Base-by-base conservation (phyloP, 129 eudicot species). In the Heracleum sosnowskyi region DNA sequence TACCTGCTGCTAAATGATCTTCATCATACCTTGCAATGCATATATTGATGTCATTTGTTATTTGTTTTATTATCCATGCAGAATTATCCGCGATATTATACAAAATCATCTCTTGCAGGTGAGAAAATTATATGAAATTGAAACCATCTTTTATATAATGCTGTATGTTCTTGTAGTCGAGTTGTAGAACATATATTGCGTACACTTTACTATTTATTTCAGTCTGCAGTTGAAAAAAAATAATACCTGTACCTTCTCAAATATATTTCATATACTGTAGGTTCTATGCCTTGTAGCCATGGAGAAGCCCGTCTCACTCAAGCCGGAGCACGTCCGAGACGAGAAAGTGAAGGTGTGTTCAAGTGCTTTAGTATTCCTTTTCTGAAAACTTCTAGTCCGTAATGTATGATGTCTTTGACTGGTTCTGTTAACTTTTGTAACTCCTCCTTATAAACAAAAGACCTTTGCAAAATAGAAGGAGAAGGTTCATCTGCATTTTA, bases 31-130 rank as follows among this genome's bases (percentile, higher is more conserved):
- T 31, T 66, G 72, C 24, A 31, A 31, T 66, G 22, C 72, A 66
- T 66, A 66, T 66, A 60, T 31, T 66, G 22, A 66, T 31, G 24
- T 29, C 36, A 28, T 63, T 28, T 63, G 70, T 55, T 53, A 29
- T 66, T 77, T 76, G 68, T 47, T 45, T 53, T 29, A 73, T 60
- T 72, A 74, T 76, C 78, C 70, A n/a, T 78, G 82, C 97, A 91
- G 98, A 83, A 95, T 95, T 10, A 91, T 95, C 79, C 96, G 97
- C 73, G 97, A 95, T 85, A 95, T 95, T 80, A 95, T 95, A 77
- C 97, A 95, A 80, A 95, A 95, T 79, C 98, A 95, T 87, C 92
- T 95, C 66, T 81, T 95, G 86, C 98, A 96, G 89, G 99, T 90
- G 76, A 88, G 81, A 33, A 15, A n/a, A 26, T n/a, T 39, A 51